Base-by-base conservation (phyloP, 495 filamentous ascomycete species). In the Annulohypoxylon stygium region DNA sequence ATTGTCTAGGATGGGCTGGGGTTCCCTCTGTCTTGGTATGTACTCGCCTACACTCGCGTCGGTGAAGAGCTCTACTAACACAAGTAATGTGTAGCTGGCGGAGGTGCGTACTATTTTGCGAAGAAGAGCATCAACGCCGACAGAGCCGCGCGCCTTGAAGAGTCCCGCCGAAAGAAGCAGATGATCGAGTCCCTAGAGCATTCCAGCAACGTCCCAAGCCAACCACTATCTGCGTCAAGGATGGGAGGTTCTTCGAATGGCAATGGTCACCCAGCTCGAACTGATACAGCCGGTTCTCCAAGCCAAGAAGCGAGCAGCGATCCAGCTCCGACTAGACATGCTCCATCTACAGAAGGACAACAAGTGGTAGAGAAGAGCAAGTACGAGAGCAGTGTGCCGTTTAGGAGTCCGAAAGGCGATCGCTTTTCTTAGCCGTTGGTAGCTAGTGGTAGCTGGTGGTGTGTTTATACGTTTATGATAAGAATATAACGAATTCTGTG, bases 121-220 rank as follows among this genome's bases (percentile, higher is more conserved):
- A 99, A 99, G 86, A 86, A 90, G 73, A 91, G 90, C 80, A 95
- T 99, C 86, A 95, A 98, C 75, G 92, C 92, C 71, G 93, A 97
- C 82, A 92, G 94, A 45, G 86, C 88, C 34, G 81, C 87, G 61
- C 87, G 93, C 71, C 90, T 92, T 61, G 88, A 93, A 67, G 88
- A 90, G 37, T 88, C 91, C 53, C 82, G 88, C 45, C 86, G 87
- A 78, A 88, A 88, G 78, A 90, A 90, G 81, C 85, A 86, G 63
- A 85, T 91, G 76, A 80, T 87, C 66, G 83, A 86, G 18, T 85
- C 86, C 7, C 85, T 90, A 73, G 90, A 92, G 85, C 78, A 83
- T 76, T 87, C 81, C 70, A 78, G 75, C 75, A 84, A 79, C 36
- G 60, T 76, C 25, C 68, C 78, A 1, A 76, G 48, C 73, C 70